A percentile compares a stretch with the other conserved stretches of the same genome.
Conservation (phyloP, 257 asterid genomes). For the Striga asiatica region DNA sequence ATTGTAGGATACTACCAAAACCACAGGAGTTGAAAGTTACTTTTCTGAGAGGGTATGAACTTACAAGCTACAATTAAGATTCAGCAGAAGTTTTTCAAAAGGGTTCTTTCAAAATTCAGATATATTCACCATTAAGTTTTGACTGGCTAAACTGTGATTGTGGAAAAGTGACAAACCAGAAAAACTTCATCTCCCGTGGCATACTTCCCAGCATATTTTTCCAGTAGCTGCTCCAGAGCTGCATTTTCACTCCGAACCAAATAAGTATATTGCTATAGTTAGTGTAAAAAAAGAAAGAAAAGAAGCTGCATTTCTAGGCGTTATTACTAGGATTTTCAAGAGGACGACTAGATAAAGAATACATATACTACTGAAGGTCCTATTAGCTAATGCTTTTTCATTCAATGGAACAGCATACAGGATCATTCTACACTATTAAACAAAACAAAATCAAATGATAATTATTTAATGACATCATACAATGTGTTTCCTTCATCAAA, state of each 20-base stretch:
- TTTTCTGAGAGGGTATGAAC: background rate
- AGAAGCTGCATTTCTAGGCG: too few relatives aligned
- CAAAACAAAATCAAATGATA: background rate
- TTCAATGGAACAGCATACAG: background rate
- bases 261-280: background rate
- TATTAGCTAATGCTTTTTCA: background rate
- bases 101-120: background rate
- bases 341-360: constrained; percentile 1
- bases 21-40: too few relatives aligned
- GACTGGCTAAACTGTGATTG: background rate
- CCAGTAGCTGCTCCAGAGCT: constrained; percentile 70
- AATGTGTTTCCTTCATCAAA: background rate
- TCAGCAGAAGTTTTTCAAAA: background rate
- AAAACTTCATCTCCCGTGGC: constrained; percentile 62
- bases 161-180: constrained; percentile 37
- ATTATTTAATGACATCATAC: background rate
- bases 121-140: background rate
- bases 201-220: constrained; percentile 53
- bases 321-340: background rate
- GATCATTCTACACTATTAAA: background rate
- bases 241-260: constrained; percentile 23
- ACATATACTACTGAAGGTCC: background rate
- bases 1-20: too few relatives aligned
- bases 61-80: background rate
- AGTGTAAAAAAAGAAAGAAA: background rate